Evolutionary conservation across 2,329 filamentous ascomycete genomes (phyloP), one percentile per base, ranked within the genome.

Genomic region (Aspergillus flavus): DNA sequence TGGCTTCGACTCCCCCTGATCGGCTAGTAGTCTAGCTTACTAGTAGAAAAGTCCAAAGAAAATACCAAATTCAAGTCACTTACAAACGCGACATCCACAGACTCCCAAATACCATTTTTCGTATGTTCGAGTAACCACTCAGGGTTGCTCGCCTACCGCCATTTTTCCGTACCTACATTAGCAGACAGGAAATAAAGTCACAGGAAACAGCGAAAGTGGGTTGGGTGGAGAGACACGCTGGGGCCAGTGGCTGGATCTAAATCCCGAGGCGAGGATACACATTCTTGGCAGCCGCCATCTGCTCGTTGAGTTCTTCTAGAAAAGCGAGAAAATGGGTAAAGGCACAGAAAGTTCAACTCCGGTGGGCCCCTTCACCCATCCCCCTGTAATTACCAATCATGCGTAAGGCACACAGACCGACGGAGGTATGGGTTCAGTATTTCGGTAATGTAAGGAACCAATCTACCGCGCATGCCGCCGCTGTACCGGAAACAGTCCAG

Each of bases 281-380:
- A 46, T 36, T 30, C 41, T 52, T 53, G 34, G 58, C 58, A 28
- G 53, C 28, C 30, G 26, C 26, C 43, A 41, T 36, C 48, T 43
- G 36, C 26, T 63, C 26, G 36, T 43, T 58, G 56, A 59, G 52
- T 61, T 64, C 63, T 67, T 67, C 65, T 67, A 65, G 65, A 67
- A 67, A 65, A 56, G 41, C 11, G 26, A 54, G 52, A 56, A 55
- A 61, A 36, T 58, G 28, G 41, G 43, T 36, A 23, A 55, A 54
- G 58, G 56, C 39, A 50, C 21, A 63, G 39, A 61, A 62, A 56
- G 61, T 65, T 62, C 60, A 63, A 36, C 21, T 45, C 61, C 32
- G 60, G 64, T 60, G 64, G 62, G 36, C 32, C 34, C 4, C 26
- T 14, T 34, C n/a, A 21, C 30, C 21, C 19, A 36, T 36, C 36